Percentiles rank a stretch among this genome's conserved stretches.
These are phyloP conservation scores for Chamaecrista fasciculata DNA, from an alignment of 306 rosid species.

Conservation along the genomic window DNA sequence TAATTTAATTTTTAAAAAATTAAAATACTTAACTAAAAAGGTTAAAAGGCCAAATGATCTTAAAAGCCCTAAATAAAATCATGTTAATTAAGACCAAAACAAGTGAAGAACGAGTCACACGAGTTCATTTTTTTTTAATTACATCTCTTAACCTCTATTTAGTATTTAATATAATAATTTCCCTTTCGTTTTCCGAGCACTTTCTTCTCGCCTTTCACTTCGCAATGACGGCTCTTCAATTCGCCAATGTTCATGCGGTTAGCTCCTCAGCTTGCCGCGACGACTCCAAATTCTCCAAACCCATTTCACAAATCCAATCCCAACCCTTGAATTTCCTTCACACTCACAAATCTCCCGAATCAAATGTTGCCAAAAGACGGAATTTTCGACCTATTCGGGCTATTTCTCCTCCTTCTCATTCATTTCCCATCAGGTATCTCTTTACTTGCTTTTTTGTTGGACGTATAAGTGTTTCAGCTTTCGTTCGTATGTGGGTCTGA, in stretches of 20 bases:
- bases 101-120: too few relatives aligned
- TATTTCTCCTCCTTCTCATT: background rate
- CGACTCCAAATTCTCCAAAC: slow-evolving; percentile 2
- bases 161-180: background rate
- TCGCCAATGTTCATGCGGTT: background rate
- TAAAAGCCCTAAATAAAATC: too few relatives aligned
- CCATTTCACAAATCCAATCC: slow-evolving; percentile 17
- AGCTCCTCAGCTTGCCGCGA: slow-evolving; percentile 9
- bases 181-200: background rate
- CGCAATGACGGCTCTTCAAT: slow-evolving; percentile 32
- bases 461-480: background rate
- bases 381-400: slow-evolving; percentile 19
- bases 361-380: background rate
- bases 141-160: too few relatives aligned
- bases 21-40: too few relatives aligned
- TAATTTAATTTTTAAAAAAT: too few relatives aligned
- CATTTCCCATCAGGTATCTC: slow-evolving; percentile 29
- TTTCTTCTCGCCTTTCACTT: background rate
- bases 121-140: too few relatives aligned
- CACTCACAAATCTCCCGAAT: background rate
- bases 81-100: too few relatives aligned
- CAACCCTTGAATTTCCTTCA: background rate
- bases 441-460: background rate
- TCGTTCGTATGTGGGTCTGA: background rate
- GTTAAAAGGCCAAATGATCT: too few relatives aligned